These are phyloP conservation scores for Eucalyptus albens DNA, from an alignment of 345 rosid species.

Conservation along the genomic window DNA sequence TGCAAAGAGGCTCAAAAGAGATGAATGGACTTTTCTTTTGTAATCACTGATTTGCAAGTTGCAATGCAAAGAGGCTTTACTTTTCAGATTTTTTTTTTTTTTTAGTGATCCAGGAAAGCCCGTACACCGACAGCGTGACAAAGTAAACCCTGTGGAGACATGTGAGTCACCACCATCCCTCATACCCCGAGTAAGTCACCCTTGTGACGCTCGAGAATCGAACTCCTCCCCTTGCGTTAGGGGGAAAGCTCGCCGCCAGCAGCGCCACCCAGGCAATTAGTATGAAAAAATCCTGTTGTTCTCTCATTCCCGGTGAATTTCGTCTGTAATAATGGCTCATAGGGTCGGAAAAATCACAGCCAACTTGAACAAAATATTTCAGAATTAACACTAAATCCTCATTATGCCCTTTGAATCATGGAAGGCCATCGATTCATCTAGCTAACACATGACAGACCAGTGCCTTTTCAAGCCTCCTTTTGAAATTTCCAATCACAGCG, in stretches of 20 bases:
- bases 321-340: fast-evolving
- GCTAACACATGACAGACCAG: neutral
- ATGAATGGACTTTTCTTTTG: neutral
- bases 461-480: neutral
- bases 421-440: neutral
- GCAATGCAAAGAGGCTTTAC: neutral
- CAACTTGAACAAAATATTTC: neutral
- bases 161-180: too few species aligned
- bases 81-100: neutral
- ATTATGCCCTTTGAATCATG: neutral
- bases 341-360: neutral
- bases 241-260: too few species aligned
- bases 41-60: neutral
- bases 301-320: neutral
- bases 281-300: neutral
- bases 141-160: too few species aligned
- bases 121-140: fast-evolving
- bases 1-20: neutral
- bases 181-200: fast-evolving
- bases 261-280: fast-evolving
- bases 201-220: too few species aligned
- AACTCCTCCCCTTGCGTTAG: too few species aligned
- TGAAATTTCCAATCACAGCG: too few species aligned
- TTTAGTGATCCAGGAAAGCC: too few species aligned
- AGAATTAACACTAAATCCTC: neutral